These are phyloP conservation scores for Tolypocladium ophioglossoides DNA, from an alignment of 2,329 filamentous ascomycete genomes.

Conservation along the genomic window DNA sequence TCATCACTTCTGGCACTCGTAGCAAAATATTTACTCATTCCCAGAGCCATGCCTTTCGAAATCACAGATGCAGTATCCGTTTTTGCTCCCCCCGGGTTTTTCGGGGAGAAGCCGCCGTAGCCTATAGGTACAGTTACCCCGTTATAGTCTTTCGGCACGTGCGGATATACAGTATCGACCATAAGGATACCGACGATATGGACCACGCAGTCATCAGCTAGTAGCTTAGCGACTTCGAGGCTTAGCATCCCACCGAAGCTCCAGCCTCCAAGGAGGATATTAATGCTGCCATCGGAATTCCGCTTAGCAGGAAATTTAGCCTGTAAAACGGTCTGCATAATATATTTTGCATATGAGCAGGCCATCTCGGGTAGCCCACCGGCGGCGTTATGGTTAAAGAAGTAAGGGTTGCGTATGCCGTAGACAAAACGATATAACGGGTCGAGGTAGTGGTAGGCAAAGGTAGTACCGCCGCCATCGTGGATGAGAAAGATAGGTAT, in stretches of 20 bases:
- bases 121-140: slow-evolving; percentile 5
- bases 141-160: slow-evolving; percentile 2
- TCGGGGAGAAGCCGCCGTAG: no score
- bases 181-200: slow-evolving; percentile 39
- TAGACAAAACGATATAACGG: slow-evolving; percentile 37
- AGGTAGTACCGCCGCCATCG: slow-evolving; percentile 51
- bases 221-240: slow-evolving; percentile 36
- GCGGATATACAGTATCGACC: slow-evolving; percentile 38
- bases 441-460: slow-evolving; percentile 44
- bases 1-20: no score
- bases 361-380: slow-evolving; percentile 47
- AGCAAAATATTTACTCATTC: no score
- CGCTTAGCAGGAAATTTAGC: slow-evolving; percentile 16
- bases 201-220: slow-evolving; percentile 24
- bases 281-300: slow-evolving; percentile 15
- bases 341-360: slow-evolving; percentile 33
- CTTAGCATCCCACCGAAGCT: slow-evolving; percentile 42
- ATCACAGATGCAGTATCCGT: no score
- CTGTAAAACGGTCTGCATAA: slow-evolving; percentile 26
- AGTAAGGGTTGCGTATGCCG: slow-evolving; percentile 45
- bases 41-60: no score
- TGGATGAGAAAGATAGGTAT: slow-evolving; percentile 47
- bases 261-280: slow-evolving; percentile 45
- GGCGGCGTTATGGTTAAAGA: slow-evolving; percentile 34
- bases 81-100: no score